Percentiles rank a stretch among this genome's conserved stretches.
phyloP scores from a whole-genome alignment of 2,329 filamentous ascomycete species.

The Colletotrichum liaoningense region DNA sequence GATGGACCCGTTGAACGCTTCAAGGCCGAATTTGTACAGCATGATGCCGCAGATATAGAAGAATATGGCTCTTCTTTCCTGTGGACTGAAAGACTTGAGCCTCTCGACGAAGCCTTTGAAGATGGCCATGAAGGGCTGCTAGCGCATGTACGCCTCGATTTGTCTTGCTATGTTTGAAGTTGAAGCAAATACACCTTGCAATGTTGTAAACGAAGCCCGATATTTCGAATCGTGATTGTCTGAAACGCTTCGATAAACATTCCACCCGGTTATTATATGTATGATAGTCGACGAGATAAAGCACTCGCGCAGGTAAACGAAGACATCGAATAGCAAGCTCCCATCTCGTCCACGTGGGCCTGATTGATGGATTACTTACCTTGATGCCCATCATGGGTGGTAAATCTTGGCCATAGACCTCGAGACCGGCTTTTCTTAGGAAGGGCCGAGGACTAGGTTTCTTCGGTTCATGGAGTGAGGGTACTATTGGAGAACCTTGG shows the following conservation, averaged over 20 bases:
- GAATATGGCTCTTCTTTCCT: conserved; percentile 57
- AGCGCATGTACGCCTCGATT: background rate
- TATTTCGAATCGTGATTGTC: background rate
- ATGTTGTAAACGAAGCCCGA: background rate
- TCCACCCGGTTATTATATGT: background rate
- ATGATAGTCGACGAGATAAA: background rate
- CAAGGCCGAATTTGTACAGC: conserved; percentile 63
- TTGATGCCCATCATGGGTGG: background rate
- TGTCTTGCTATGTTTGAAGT: too few relatives aligned
- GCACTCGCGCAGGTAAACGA: background rate
- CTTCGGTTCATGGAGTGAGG: background rate
- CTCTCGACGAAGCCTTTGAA: background rate
- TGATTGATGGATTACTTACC: background rate
- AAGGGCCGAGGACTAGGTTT: background rate
- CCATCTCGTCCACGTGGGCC: background rate
- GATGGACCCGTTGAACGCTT: conserved; percentile 63
- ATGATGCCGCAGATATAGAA: conserved; percentile 62
- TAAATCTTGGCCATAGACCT: background rate
- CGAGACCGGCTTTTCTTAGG: background rate
- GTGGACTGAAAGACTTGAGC: conserved; percentile 39
- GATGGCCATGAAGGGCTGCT: background rate
- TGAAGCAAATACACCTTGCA: too few relatives aligned
- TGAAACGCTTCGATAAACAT: background rate
- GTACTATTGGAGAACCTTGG: background rate
- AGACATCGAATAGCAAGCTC: background rate